Conservation (phyloP, 1,284 basidiomycete genomes). For the Wolfiporia cocos region DNA sequence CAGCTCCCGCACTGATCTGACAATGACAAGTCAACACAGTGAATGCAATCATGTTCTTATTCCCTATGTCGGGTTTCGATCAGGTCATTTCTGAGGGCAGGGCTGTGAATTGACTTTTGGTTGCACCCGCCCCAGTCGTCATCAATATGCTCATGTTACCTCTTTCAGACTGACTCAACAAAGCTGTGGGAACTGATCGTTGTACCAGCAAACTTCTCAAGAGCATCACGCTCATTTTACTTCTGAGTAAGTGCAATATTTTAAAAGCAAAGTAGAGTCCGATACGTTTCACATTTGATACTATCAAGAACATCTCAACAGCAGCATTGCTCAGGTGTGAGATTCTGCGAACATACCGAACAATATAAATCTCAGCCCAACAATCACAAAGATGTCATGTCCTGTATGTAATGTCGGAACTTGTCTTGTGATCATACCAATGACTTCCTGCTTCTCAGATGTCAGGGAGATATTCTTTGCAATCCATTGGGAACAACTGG, state of each 20-base stretch:
- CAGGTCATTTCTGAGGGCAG: slow-evolving; percentile 50
- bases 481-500: no score
- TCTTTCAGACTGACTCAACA: slow-evolving; percentile 43
- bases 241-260: slow-evolving; percentile 59
- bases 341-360: slow-evolving; percentile 48
- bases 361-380: slow-evolving; percentile 47
- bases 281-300: no score
- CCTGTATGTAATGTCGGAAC: no score
- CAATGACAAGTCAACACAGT: no score
- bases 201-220: slow-evolving; percentile 49
- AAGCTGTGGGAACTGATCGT: slow-evolving; percentile 51
- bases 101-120: slow-evolving; percentile 47
- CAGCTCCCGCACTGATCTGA: no score
- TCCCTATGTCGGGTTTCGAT: slow-evolving; percentile 58
- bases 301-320: no score
- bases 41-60: slow-evolving; percentile 54
- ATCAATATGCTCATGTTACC: not conserved
- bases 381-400: slow-evolving; percentile 41
- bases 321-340: slow-evolving; percentile 24
- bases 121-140: not conserved
- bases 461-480: slow-evolving; percentile 42
- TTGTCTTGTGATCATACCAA: no score
- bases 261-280: slow-evolving; percentile 43
- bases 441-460: no score
- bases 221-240: slow-evolving; percentile 45